Conservation (phyloP, 2,329 filamentous ascomycete genomes). For the Akanthomyces muscarius region DNA sequence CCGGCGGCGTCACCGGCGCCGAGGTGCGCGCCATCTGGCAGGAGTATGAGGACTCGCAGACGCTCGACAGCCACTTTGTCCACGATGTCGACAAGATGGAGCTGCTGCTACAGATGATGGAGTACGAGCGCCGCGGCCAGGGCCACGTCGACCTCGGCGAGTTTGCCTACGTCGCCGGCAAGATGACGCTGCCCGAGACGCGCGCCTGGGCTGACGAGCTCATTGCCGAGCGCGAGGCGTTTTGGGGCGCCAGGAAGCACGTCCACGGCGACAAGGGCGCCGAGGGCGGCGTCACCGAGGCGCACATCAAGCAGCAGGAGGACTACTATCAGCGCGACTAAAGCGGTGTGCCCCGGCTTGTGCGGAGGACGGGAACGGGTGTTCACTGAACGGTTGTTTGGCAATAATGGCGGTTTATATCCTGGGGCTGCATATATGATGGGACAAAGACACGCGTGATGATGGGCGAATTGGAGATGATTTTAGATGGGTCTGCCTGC, state of each 20-base stretch:
- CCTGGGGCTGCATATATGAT: neutral
- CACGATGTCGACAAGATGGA: constrained; percentile 99
- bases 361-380: neutral
- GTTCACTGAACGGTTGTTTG: neutral
- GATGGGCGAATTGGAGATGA: neutral
- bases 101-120: constrained; percentile 88
- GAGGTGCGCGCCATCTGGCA: constrained; percentile 82
- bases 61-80: constrained; percentile 81
- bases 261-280: constrained; percentile 44
- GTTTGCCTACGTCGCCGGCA: constrained; percentile 74
- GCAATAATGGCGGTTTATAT: neutral
- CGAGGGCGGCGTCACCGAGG: constrained; percentile 33
- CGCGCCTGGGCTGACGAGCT: constrained; percentile 75
- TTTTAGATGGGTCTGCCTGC: neutral
- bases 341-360: neutral
- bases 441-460: neutral
- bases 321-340: constrained; percentile 42
- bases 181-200: constrained; percentile 72
- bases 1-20: constrained; percentile 65
- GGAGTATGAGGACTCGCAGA: constrained; percentile 88
- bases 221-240: constrained; percentile 67
- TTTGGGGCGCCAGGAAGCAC: constrained; percentile 59
- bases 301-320: constrained; percentile 41
- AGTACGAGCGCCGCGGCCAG: constrained; percentile 76
- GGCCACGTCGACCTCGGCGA: constrained; percentile 74